Percentiles rank a stretch among this genome's conserved stretches.
These are phyloP conservation scores for Mallotus repandus DNA, from an alignment of 441 rosid species.

Conservation along the genomic window DNA sequence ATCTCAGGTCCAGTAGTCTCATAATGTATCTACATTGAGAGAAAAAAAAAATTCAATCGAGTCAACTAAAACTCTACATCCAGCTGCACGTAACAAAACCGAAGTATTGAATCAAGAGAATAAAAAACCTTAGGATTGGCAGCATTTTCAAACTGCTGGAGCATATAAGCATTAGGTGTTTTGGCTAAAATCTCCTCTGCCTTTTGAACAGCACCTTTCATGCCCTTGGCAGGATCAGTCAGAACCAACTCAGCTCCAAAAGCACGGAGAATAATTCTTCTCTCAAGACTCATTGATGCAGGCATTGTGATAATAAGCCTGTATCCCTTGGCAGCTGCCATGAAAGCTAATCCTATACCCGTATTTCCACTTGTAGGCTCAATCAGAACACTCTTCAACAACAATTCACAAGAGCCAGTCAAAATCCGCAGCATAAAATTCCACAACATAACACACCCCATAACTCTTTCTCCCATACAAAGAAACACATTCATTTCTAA, in stretches of 20 bases:
- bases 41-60: not conserved
- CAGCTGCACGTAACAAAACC: not conserved
- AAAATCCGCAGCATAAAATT: conserved; percentile 12
- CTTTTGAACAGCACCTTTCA: conserved; percentile 88
- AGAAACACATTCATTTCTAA: too few species aligned
- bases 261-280: conserved; percentile 84
- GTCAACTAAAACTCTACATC: not conserved
- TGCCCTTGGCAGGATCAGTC: conserved; percentile 85
- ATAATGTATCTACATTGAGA: conserved; percentile 40
- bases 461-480: not conserved
- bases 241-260: conserved; percentile 85
- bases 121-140: conserved; percentile 75
- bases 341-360: conserved; percentile 84
- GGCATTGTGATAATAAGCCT: conserved; percentile 87
- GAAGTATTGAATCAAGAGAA: not conserved
- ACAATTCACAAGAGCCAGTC: conserved; percentile 20
- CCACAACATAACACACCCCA: not conserved
- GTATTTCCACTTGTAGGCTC: conserved; percentile 93
- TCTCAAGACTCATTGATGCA: conserved; percentile 86
- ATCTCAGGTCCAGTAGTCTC: conserved; percentile 93
- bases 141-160: conserved; percentile 83
- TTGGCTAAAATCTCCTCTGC: conserved; percentile 76
- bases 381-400: conserved; percentile 66
- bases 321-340: conserved; percentile 86
- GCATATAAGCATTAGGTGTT: conserved; percentile 79